Evolutionary conservation across 2,329 filamentous ascomycete species (phyloP).

Genomic region (Scytalidium sp.): DNA sequence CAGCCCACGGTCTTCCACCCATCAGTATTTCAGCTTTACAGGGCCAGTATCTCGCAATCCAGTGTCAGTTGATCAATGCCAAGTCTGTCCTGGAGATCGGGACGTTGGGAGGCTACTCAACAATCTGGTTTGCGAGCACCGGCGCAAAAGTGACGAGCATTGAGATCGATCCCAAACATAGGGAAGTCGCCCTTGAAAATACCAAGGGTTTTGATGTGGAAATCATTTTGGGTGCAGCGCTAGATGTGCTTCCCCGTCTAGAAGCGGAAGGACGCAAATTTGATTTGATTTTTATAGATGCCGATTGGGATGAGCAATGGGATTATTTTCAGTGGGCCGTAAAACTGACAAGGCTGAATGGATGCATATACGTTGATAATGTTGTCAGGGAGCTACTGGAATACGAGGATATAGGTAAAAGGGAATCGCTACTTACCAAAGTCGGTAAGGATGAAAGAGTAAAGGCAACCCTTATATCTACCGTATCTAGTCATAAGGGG

Average conservation of each 20-base stretch:
- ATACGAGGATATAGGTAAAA: slow-evolving; percentile 15
- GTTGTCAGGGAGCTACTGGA: slow-evolving; percentile 39
- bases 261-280: slow-evolving; percentile 39
- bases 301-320: slow-evolving; percentile 47
- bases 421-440: slow-evolving; percentile 17
- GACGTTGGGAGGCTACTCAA: slow-evolving; percentile 51
- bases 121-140: slow-evolving; percentile 46
- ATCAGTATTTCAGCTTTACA: slow-evolving; percentile 34
- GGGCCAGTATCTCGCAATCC: slow-evolving; percentile 37
- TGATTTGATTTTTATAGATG: slow-evolving; percentile 52
- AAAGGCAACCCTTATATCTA: slow-evolving; percentile 16
- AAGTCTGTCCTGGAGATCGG: slow-evolving; percentile 49
- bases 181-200: slow-evolving; percentile 44
- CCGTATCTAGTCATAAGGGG: slow-evolving; percentile 10
- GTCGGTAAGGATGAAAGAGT: slow-evolving; percentile 18
- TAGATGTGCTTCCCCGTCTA: slow-evolving; percentile 37
- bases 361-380: slow-evolving; percentile 48
- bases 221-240: slow-evolving; percentile 40
- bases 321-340: slow-evolving; percentile 45
- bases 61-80: slow-evolving; percentile 32
- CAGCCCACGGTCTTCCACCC: slow-evolving; percentile 30
- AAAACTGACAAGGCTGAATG: slow-evolving; percentile 35
- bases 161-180: slow-evolving; percentile 44
- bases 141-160: slow-evolving; percentile 45
- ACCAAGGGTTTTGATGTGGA: slow-evolving; percentile 40